Evolutionary conservation across 768 basidiomycete species (phyloP).

Genomic region (Russula vinacea): DNA sequence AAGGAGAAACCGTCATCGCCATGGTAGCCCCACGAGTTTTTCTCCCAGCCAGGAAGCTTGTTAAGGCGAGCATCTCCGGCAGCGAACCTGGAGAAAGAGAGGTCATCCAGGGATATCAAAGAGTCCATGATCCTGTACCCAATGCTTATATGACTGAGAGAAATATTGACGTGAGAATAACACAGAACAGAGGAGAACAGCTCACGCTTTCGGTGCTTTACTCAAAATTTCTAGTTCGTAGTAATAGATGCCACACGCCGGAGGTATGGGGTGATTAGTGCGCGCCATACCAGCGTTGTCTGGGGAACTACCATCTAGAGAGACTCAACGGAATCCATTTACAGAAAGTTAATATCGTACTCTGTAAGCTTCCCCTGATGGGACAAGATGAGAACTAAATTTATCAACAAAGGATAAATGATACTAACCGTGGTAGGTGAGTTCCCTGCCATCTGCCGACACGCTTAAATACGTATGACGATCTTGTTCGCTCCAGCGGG

Average conservation of each 20-base stretch:
- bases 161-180: constrained; percentile 28
- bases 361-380: constrained; percentile 19
- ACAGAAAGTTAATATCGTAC: constrained; percentile 18
- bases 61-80: constrained; percentile 60
- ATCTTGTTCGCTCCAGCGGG: constrained; percentile 73
- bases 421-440: constrained; percentile 62
- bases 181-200: constrained; percentile 22
- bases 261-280: constrained; percentile 72
- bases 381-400: constrained; percentile 6
- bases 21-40: constrained; percentile 87
- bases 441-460: constrained; percentile 67
- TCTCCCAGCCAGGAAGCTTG: constrained; percentile 84
- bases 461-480: constrained; percentile 58
- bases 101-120: constrained; percentile 11
- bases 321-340: constrained; percentile 9
- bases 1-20: constrained; percentile 85
- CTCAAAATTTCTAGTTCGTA: constrained; percentile 85
- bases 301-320: constrained; percentile 24
- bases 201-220: constrained; percentile 78
- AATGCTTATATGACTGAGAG: constrained; percentile 68
- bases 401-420: background rate
- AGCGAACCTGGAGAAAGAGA: constrained; percentile 52
- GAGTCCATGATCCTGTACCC: constrained; percentile 47
- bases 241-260: constrained; percentile 89
- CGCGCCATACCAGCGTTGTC: constrained; percentile 69